Base-by-base conservation (phyloP, 805 yeast species). In the Starmera amethionina region DNA sequence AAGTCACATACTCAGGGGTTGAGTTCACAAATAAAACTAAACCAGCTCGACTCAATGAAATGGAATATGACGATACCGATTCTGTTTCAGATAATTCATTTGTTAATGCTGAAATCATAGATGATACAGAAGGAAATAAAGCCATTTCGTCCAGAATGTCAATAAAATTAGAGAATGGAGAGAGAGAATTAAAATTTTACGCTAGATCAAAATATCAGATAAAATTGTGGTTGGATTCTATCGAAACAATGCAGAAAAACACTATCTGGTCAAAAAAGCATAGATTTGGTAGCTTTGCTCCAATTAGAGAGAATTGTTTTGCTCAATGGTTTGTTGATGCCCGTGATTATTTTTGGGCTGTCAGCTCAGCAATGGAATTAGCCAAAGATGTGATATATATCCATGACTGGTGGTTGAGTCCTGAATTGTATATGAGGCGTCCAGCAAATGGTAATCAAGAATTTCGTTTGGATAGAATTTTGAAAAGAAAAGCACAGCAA, bases 401-500 rank as follows among this genome's bases (percentile, higher is more conserved):
- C 38, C 97, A 93, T 55, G 99, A 90, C 54, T 93, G 99, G 99
- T 93, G 98, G 98, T 67, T 93, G 22, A 75, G 90, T 5, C 99
- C 99, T 0, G 98, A 93, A 59, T 58, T 93, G 4, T 94, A 93
- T 52, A 66, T 93, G 63, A 74, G 98, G 46, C 69, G 99, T 38
- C 98, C 98, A 0, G 90, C 95, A 0, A 82, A 85, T 59, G 96
- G 96, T 8, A 90, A 90, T 51, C 97, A 93, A 59, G 82, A 85
- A 46, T 93, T 87, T 80, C 73, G 99, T 56, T 64, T 93, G 34
- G 99, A 93, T 60, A 72, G 98, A 53, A 60, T 93, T 2, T 67
- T 93, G 48, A 86, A 85, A 56, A 69, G 94, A 43, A 86, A 87
- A 50, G 99, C 99, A 0, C 84, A 84, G 51, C 84, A 86, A 53